Conservation (phyloP, 164 flowering plant species). For the Tetrastigma voinierianum region DNA sequence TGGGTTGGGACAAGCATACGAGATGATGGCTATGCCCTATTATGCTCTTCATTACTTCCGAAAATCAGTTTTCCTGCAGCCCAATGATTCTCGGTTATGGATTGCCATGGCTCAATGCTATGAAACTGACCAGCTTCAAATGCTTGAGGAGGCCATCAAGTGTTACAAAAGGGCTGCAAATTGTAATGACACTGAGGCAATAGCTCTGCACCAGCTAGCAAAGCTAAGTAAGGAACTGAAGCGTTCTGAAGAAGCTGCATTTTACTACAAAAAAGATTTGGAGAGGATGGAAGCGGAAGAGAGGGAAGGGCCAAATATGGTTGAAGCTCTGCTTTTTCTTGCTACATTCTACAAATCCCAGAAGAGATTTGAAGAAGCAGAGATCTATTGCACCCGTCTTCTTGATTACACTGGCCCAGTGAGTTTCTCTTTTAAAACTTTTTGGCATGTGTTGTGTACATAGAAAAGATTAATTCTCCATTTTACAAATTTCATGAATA, state of each 20-base stretch:
- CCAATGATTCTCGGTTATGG: constrained; percentile 89
- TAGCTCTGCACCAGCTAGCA: constrained; percentile 84
- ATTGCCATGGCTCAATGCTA: constrained; percentile 98
- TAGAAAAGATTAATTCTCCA: not conserved
- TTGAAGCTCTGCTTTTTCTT: constrained; percentile 83
- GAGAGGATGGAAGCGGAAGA: constrained; percentile 96
- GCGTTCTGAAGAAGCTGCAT: constrained; percentile 82
- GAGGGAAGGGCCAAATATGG: constrained; percentile 89
- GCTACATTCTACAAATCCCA: constrained; percentile 61
- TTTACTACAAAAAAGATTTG: constrained; percentile 84
- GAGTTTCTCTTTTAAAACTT: constrained; percentile 31
- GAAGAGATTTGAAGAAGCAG: constrained; percentile 81
- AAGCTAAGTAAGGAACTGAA: constrained; percentile 79
- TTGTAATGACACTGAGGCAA: constrained; percentile 87
- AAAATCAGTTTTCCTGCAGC: constrained; percentile 85
- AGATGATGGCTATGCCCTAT: constrained; percentile 94
- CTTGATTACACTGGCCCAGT: constrained; percentile 92
- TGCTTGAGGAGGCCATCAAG: constrained; percentile 95
- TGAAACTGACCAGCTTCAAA: constrained; percentile 79
- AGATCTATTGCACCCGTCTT: constrained; percentile 85
- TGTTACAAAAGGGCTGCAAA: constrained; percentile 82
- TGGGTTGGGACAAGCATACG: constrained; percentile 97
- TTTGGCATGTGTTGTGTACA: not conserved
- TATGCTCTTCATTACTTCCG: constrained; percentile 90
- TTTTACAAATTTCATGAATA: not conserved